These are phyloP conservation scores for Auricularia sp. DNA, from an alignment of 768 basidiomycete genomes.

Conservation along the genomic window DNA sequence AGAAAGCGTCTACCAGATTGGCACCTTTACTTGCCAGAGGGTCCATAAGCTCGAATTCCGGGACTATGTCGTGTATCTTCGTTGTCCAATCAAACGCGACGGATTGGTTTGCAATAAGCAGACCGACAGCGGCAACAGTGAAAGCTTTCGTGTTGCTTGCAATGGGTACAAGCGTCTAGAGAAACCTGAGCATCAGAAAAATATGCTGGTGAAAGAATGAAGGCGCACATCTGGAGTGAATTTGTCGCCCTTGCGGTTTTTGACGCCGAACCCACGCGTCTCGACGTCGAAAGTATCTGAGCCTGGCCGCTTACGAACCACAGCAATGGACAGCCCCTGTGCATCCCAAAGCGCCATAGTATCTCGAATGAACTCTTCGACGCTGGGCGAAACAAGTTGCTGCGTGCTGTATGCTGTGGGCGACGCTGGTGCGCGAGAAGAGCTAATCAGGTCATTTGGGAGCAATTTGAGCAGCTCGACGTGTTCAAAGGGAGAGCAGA, in stretches of 20 bases:
- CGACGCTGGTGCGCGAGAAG: background rate
- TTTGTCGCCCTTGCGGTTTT: background rate
- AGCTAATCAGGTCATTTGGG: background rate
- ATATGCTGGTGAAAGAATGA: background rate
- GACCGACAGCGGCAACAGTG: background rate
- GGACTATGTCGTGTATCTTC: background rate
- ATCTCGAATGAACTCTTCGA: background rate
- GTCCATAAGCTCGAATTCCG: background rate
- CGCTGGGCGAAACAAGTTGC: background rate
- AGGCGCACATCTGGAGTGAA: background rate
- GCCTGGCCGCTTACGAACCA: background rate
- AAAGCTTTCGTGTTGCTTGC: background rate
- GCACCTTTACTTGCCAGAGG: background rate
- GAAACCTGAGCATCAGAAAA: background rate
- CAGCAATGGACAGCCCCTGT: background rate
- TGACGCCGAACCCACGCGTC: background rate
- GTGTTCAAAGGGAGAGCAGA: background rate
- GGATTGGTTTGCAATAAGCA: background rate
- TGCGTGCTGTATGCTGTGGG: background rate
- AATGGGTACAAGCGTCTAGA: background rate
- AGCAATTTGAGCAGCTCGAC: background rate
- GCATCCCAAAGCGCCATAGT: background rate
- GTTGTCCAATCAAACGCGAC: background rate
- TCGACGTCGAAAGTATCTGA: background rate
- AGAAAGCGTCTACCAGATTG: background rate